Base-by-base conservation (phyloP, 2,329 filamentous ascomycete genomes). In the Cladosporium sp. region DNA sequence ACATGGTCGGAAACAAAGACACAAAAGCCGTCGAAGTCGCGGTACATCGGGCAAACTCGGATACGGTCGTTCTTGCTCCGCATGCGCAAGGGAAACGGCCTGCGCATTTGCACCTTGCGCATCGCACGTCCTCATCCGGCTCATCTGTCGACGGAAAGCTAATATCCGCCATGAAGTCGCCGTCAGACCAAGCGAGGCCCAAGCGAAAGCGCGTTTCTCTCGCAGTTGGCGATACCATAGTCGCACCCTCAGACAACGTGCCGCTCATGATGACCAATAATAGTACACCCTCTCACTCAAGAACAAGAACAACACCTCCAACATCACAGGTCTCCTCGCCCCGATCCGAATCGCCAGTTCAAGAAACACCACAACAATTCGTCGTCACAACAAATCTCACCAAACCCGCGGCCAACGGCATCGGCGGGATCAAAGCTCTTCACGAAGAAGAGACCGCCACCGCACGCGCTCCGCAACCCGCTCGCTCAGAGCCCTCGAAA, bases 141-240 rank as follows among this genome's bases (percentile, higher is more conserved):
- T 68, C 66, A 2, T 67, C 65, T 7, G 61, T 59, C 35, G 66
- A 68, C 18, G 63, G 61, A 18, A 64, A 58, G 52, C 60, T 70
- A 13, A 53, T 66, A n/a, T 68, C 66, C 1, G 67, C 64, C 3
- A 50, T 69, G 54, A 68, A 67, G 43, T 66, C 65, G 16, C 61
- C 67, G 0, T 61, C 60, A 9, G 59, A 64, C 11, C 18, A 49
- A 11, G 40, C 53, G 43, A 54, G 56, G 19, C 49, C 59, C 14
- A 63, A 61, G 42, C 59, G 59, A 40, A 70, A 70, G 51, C 61
- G 66, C 22, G 67, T 70, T 1, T 69, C 66, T 7, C 48, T 70
- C 14, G 62, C 66, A 1, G 62, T 70, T 2, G 67, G 66, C 32
- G 65, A 68, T 53, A 59, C 54, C 7, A 66, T 70, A 44, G 67